Evolutionary conservation across 306 rosid genomes (phyloP), one percentile per base, ranked within the genome.

Genomic region (Geum urbanum): DNA sequence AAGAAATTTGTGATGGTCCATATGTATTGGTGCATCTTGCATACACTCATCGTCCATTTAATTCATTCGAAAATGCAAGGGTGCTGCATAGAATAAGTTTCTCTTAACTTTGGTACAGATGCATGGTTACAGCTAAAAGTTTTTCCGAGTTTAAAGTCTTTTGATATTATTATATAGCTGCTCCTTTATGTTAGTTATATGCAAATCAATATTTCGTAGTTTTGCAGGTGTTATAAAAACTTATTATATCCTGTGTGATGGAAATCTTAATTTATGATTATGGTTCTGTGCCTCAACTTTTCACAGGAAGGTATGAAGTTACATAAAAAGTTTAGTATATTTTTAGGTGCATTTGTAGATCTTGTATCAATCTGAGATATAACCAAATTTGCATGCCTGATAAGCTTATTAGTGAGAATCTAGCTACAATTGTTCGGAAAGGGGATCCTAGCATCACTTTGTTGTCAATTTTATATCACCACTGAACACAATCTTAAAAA

Each of bases 221-320:
- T 78, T 83, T 89, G 84, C 85, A 76, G 87, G 89, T 77, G 44
- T 69, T 71, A 37, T 66, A 73, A 49, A 75, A 53, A 61, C 37
- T 72, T 74, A 69, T 81, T 19, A 58, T 51, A 46, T 64, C 73
- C 70, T 61, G 75, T 59, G 13, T 69, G 73, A 69, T 68, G 68
- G 79, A 61, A 69, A 49, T 74, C 60, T 77, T 74, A 66, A 71
- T 72, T 58, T 72, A 67, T 73, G 63, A 77, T 51, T 71, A 60
- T 77, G 66, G 83, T 77, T 70, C 56, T 64, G 73, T 80, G 73
- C 74, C 59, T 81, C 79, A 40, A 74, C 64, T 72, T 63, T 74
- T 72, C 62, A 40, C 66, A 56, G 67, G 77, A 78, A 84, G 87
- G 87, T 77, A 76, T 76, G 83, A 57, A 77, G 49, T 73, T 81